phyloP scores from a whole-genome alignment of 805 yeast species.

The Wickerhamomyces canadensis region DNA sequence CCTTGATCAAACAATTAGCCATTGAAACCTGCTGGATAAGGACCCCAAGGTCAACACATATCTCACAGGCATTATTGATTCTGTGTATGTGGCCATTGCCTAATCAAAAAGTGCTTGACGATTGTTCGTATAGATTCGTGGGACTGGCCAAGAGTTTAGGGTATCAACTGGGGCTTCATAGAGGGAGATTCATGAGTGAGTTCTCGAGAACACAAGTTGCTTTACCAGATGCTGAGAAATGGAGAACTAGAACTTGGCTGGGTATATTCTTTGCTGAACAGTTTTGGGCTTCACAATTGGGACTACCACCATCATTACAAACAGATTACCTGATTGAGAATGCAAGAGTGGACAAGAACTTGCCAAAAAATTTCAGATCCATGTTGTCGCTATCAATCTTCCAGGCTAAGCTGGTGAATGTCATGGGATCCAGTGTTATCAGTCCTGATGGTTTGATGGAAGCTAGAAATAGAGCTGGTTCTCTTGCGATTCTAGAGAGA shows the following conservation, averaged over 20 bases:
- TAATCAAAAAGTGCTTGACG: conserved; percentile 86
- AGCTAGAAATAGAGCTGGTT: conserved; percentile 75
- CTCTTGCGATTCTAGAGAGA: conserved; percentile 68
- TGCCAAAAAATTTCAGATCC: conserved; percentile 70
- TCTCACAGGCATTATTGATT: conserved; percentile 84
- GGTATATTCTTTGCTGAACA: conserved; percentile 85
- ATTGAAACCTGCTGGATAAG: conserved; percentile 90
- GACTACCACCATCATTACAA: conserved; percentile 81
- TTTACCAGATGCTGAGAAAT: conserved; percentile 83
- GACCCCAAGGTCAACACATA: conserved; percentile 91
- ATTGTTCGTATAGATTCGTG: conserved; percentile 82
- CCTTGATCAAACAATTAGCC: conserved; percentile 78
- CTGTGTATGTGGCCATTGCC: conserved; percentile 90
- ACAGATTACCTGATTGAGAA: conserved; percentile 78
- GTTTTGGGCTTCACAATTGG: conserved; percentile 83
- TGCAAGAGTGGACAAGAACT: conserved; percentile 56
- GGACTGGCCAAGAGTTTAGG: conserved; percentile 83
- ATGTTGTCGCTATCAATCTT: conserved; percentile 70
- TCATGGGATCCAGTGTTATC: conserved; percentile 81
- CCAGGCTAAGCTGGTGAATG: conserved; percentile 76
- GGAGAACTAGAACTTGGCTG: conserved; percentile 93
- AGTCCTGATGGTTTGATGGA: conserved; percentile 88
- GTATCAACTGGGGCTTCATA: conserved; percentile 80
- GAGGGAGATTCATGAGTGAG: conserved; percentile 88
- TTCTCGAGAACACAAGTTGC: conserved; percentile 86